Base-by-base conservation (phyloP, 306 rosid species). In the Vigna mungo region DNA sequence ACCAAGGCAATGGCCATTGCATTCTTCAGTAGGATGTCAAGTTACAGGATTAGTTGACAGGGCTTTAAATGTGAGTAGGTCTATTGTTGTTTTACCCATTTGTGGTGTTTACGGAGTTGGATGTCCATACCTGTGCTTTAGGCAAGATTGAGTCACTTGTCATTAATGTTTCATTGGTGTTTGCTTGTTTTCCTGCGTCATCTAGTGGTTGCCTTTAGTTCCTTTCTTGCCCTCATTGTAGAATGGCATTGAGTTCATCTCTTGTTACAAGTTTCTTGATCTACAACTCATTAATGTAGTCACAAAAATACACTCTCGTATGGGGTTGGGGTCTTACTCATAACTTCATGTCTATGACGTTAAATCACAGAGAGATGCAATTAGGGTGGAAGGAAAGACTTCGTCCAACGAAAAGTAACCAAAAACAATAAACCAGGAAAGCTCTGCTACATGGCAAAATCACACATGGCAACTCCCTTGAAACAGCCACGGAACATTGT, bases 111-210 rank as follows among this genome's bases (percentile, higher is more conserved):
- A 52, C 39, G 15, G 46, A 47, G 37, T 59, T 79, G 43, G 36
- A 18, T 37, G 25, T 49, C 48, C 52, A 18, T 76, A 71, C 59
- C 69, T 68, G 61, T 64, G 41, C 68, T 82, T 48, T 68, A 66
- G 75, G 55, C 68, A 48, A 65, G 69, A 70, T 53, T 64, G 65
- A 66, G 52, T 61, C 46, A 66, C 46, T 58, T 4, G 6, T 47
- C 64, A 13, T 20, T 66, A 23, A 32, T 55, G 74, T 47, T 56
- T 47, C 64, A 13, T 20, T 66, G n/a, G 21, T 55, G 74, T 47
- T 56, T 79, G 37, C 66, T 59, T 56, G 20, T 30, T 41, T 71
- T 76, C 36, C 61, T 3, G 65, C 53, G 51, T 81, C 32, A 68
- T 75, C 76, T 10, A 3, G 27, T 51, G 61, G 73, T 25, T 43